These are phyloP conservation scores for Colletotrichum euphorbiae DNA, from an alignment of 2,329 filamentous ascomycete genomes.

Conservation along the genomic window DNA sequence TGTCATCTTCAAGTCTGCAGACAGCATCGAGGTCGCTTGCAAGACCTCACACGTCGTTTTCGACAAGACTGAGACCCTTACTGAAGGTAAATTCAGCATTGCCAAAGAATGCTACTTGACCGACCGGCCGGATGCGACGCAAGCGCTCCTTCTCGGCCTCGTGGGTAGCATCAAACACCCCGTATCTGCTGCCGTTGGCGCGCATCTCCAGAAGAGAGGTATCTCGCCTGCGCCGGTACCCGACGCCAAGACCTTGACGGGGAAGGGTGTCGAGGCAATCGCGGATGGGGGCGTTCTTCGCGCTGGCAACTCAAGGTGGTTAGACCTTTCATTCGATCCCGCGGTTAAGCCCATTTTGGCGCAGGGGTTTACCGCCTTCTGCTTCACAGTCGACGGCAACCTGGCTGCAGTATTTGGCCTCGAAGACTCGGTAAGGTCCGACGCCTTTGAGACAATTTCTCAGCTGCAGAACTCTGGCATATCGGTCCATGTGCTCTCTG, in stretches of 20 bases:
- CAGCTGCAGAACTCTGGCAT: conserved; percentile 54
- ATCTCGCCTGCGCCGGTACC: conserved; percentile 41
- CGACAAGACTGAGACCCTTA: conserved; percentile 85
- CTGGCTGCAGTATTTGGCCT: conserved; percentile 59
- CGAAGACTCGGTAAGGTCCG: conserved; percentile 58
- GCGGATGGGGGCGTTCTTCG: conserved; percentile 48
- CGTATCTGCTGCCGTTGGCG: conserved; percentile 61
- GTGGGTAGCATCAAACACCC: conserved; percentile 61
- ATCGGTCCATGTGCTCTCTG: conserved; percentile 61
- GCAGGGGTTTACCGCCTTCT: conserved; percentile 58
- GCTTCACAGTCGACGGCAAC: conserved; percentile 54
- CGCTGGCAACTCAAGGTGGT: conserved; percentile 65
- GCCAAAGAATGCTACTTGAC: conserved; percentile 49
- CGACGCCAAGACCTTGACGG: conserved; percentile 54
- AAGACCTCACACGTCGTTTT: conserved; percentile 77
- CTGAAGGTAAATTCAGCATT: conserved; percentile 65
- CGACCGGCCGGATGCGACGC: conserved; percentile 8
- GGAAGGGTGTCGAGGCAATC: conserved; percentile 58
- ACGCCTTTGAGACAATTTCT: conserved; percentile 51
- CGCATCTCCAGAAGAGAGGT: conserved; percentile 50
- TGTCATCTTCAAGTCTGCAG: conserved; percentile 76
- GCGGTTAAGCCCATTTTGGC: conserved; percentile 50
- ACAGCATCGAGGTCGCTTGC: conserved; percentile 71
- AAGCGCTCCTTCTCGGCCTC: conserved; percentile 41
- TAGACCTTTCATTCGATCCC: conserved; percentile 48